phyloP scores from a whole-genome alignment of 2,329 filamentous ascomycete species.

The Diaporthe eres region DNA sequence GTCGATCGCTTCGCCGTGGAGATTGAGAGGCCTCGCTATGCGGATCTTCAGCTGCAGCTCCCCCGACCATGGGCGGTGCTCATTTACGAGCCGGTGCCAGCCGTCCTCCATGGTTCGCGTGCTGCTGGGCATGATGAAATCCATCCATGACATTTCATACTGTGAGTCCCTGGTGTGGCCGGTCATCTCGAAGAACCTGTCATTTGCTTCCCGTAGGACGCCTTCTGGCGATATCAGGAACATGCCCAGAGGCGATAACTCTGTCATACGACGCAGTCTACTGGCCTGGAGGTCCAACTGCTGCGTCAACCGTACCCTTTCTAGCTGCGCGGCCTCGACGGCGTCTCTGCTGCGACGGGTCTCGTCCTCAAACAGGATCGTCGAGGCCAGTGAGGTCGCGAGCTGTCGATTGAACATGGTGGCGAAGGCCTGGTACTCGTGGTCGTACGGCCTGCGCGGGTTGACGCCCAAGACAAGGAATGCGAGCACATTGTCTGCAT shows the following conservation, averaged over 20 bases:
- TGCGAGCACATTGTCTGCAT: slow-evolving; percentile 69
- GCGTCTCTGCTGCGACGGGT: slow-evolving; percentile 63
- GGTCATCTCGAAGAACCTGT: slow-evolving; percentile 63
- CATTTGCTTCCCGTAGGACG: slow-evolving; percentile 59
- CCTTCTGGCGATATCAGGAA: slow-evolving; percentile 57
- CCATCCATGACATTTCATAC: slow-evolving; percentile 58
- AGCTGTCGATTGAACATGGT: slow-evolving; percentile 61
- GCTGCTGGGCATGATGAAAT: slow-evolving; percentile 55
- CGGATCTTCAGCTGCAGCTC: slow-evolving; percentile 59
- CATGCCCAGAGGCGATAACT: slow-evolving; percentile 55
- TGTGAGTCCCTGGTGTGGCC: slow-evolving; percentile 55
- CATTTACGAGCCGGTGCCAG: slow-evolving; percentile 55
- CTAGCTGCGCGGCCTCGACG: slow-evolving; percentile 52
- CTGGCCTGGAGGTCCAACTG: slow-evolving; percentile 54
- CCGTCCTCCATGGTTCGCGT: slow-evolving; percentile 50
- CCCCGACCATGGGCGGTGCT: slow-evolving; percentile 53
- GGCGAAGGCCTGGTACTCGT: slow-evolving; percentile 73
- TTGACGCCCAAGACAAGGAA: slow-evolving; percentile 75
- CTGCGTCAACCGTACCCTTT: slow-evolving; percentile 52
- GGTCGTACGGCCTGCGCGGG: slow-evolving; percentile 73
- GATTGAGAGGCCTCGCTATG: slow-evolving; percentile 48
- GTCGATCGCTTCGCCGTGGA: slow-evolving; percentile 56
- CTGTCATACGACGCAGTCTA: slow-evolving; percentile 54
- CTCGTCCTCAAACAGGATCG: slow-evolving; percentile 76
- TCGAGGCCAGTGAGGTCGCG: slow-evolving; percentile 73